Conservation (phyloP, 768 basidiomycete genomes). For the Calocybe indica region DNA sequence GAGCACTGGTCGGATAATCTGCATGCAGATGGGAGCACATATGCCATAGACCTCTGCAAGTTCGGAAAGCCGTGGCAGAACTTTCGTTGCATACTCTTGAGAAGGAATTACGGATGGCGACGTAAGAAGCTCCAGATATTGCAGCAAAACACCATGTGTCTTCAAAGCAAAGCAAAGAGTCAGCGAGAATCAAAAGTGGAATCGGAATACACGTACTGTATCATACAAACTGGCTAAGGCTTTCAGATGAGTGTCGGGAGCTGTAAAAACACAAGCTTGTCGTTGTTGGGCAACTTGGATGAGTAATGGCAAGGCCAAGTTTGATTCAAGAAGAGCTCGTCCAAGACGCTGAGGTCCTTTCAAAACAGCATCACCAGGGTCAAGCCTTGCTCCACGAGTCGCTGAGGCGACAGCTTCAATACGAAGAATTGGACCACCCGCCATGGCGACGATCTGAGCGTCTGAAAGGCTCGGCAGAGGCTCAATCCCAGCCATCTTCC, state of each 20-base stretch:
- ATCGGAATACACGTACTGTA: slow-evolving; percentile 48
- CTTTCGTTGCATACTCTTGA: slow-evolving; percentile 66
- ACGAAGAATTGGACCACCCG: slow-evolving; percentile 81
- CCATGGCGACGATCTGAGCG: slow-evolving; percentile 84
- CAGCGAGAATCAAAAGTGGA: slow-evolving; percentile 8
- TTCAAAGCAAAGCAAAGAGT: slow-evolving; percentile 22
- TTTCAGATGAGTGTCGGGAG: slow-evolving; percentile 74
- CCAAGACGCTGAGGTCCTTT: slow-evolving; percentile 68
- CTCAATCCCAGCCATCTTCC: slow-evolving; percentile 93
- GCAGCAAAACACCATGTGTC: slow-evolving; percentile 89
- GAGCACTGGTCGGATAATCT: slow-evolving; percentile 82
- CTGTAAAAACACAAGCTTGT: slow-evolving; percentile 74
- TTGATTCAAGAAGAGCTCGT: slow-evolving; percentile 58
- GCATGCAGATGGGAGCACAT: slow-evolving; percentile 86
- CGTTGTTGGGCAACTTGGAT: slow-evolving; percentile 91
- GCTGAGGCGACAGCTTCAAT: slow-evolving; percentile 83
- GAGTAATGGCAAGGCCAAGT: slow-evolving; percentile 81
- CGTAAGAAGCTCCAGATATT: slow-evolving; percentile 86
- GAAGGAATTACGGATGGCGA: slow-evolving; percentile 61
- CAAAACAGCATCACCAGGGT: slow-evolving; percentile 55
- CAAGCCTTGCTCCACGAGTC: slow-evolving; percentile 69
- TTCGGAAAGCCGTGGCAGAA: slow-evolving; percentile 70
- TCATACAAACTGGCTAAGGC: slow-evolving; percentile 86
- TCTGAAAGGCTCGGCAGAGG: slow-evolving; percentile 87
- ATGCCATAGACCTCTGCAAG: slow-evolving; percentile 76